Percentiles rank a stretch among this genome's conserved stretches.
Conservation (phyloP, 2,329 filamentous ascomycete species). For the Tolypocladium ophioglossoides region DNA sequence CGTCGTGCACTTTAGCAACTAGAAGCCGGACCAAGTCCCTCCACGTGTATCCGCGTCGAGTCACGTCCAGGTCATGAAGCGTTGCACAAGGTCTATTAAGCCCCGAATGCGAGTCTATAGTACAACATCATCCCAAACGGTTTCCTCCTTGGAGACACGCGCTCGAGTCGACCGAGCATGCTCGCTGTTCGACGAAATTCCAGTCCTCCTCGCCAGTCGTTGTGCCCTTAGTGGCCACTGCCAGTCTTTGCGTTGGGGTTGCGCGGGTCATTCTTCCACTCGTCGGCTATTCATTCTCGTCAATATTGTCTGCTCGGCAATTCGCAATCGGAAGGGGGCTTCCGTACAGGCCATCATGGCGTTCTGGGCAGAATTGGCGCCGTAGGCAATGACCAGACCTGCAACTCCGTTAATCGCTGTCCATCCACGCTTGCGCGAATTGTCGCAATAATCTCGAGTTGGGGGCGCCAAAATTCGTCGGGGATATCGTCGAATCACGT, state of each 20-base stretch:
- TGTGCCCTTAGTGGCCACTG: conserved; percentile 30
- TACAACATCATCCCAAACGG: conserved; percentile 26
- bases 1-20: neutral
- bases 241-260: conserved; percentile 54
- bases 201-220: conserved; percentile 11
- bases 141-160: conserved; percentile 6
- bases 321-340: neutral
- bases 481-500: conserved; percentile 33
- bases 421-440: neutral
- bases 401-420: conserved; percentile 2
- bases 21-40: too few relatives aligned
- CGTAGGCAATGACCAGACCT: conserved; percentile 84
- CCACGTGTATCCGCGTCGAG: neutral
- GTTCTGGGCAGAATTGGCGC: conserved; percentile 75
- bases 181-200: conserved; percentile 7
- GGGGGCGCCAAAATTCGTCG: conserved; percentile 2
- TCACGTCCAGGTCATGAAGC: neutral
- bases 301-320: conserved; percentile 8
- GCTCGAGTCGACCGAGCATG: conserved; percentile 16
- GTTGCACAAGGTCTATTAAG: conserved; percentile 22
- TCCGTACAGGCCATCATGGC: conserved; percentile 64
- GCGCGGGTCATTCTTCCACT: conserved; percentile 95
- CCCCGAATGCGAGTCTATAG: conserved; percentile 27
- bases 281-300: conserved; percentile 52
- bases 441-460: neutral